phyloP scores from a whole-genome alignment of 148 eudicot species.

The Diospyros kaki region DNA sequence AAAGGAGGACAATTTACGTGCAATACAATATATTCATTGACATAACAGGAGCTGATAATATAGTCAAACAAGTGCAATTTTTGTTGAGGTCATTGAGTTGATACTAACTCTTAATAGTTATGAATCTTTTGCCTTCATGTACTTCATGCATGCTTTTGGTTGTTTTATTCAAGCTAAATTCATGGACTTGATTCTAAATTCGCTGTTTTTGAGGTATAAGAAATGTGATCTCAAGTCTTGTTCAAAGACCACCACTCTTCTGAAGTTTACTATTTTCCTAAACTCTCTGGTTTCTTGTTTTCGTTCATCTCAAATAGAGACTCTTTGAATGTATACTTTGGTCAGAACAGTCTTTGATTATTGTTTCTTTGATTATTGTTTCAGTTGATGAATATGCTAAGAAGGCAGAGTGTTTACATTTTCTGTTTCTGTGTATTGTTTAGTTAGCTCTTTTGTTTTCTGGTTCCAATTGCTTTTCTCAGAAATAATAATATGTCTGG shows the following conservation, averaged over 20 bases:
- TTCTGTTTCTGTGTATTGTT: not conserved
- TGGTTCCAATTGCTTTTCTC: not conserved
- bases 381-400: not conserved
- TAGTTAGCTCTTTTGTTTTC: not conserved
- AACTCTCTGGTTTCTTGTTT: not conserved
- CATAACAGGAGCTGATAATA: too few relatives aligned
- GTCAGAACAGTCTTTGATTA: not conserved
- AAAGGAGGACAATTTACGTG: too few relatives aligned
- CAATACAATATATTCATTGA: not conserved
- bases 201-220: not conserved
- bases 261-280: not conserved
- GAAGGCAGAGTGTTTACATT: not conserved
- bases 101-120: too few relatives aligned
- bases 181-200: not conserved
- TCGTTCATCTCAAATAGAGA: not conserved
- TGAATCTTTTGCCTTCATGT: not conserved
- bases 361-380: not conserved
- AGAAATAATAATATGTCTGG: slow-evolving; percentile 1
- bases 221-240: not conserved
- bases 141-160: not conserved
- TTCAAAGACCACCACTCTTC: not conserved
- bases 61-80: too few relatives aligned
- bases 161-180: not conserved
- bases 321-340: not conserved
- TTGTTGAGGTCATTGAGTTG: too few relatives aligned